These are phyloP conservation scores for Lasiodiplodia sp. DNA, from an alignment of 2,329 filamentous ascomycete genomes.

Conservation along the genomic window DNA sequence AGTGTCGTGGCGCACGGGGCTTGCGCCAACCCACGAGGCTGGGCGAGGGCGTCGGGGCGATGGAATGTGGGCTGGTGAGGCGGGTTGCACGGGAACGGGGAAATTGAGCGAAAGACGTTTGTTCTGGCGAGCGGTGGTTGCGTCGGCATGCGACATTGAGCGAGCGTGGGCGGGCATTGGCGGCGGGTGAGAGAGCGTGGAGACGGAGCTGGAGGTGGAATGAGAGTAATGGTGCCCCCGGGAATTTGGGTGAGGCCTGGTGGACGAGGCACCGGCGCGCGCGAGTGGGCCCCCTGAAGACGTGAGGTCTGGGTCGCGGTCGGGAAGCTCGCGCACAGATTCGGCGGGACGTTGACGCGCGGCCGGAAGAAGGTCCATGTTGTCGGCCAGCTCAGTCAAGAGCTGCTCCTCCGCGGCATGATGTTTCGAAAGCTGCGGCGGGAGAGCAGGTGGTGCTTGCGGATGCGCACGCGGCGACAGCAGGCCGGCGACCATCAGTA, in stretches of 20 bases:
- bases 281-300: constrained; percentile 25
- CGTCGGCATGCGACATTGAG: constrained; percentile 45
- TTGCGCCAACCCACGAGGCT: constrained; percentile 48
- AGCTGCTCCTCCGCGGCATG: constrained; percentile 15
- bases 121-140: constrained; percentile 41
- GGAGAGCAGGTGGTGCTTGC: constrained; percentile 1
- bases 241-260: constrained; percentile 22
- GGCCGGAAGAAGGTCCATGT: constrained; percentile 22
- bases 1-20: constrained; percentile 39
- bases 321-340: constrained; percentile 9
- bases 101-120: constrained; percentile 59
- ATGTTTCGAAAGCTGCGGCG: constrained; percentile 5
- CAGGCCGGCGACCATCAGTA: constrained; percentile 9
- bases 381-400: constrained; percentile 18
- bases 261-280: constrained; percentile 21
- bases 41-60: constrained; percentile 45
- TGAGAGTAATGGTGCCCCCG: constrained; percentile 20
- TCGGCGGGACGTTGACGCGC: constrained; percentile 22
- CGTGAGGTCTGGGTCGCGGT: constrained; percentile 17
- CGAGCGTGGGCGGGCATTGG: constrained; percentile 39
- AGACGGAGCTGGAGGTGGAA: constrained; percentile 28
- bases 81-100: constrained; percentile 48
- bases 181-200: constrained; percentile 35
- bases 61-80: constrained; percentile 41
- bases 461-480: constrained; percentile 17